Percentiles rank a stretch among this genome's conserved stretches.
phyloP scores from a whole-genome alignment of 805 yeast genomes.

The Jamesozyma lodderae region DNA sequence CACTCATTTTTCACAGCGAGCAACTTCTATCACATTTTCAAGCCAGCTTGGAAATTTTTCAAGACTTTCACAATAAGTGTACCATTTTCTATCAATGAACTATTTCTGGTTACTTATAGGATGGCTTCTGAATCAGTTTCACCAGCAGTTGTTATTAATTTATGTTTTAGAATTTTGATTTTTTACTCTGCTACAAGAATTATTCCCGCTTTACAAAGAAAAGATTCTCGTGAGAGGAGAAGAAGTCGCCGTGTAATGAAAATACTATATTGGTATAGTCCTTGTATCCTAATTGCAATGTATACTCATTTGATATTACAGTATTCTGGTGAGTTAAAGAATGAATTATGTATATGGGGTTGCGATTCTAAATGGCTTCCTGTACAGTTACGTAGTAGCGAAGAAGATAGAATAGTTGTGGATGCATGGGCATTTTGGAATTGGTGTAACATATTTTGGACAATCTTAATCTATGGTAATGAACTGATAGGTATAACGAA shows the following conservation, averaged over 20 bases:
- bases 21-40: conserved; percentile 11
- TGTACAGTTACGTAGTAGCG: conserved; percentile 3
- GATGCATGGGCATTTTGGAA: conserved; percentile 96
- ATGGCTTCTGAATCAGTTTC: conserved; percentile 58
- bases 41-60: conserved; percentile 24
- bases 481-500: conserved; percentile 44
- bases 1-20: conserved; percentile 1
- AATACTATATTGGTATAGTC: conserved; percentile 78
- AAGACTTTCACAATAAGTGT: conserved; percentile 26
- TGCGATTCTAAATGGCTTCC: conserved; percentile 28
- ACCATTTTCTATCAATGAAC: conserved; percentile 26
- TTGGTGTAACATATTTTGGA: conserved; percentile 83
- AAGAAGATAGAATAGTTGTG: conserved; percentile 24
- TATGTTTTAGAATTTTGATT: conserved; percentile 78
- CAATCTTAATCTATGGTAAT: conserved; percentile 67
- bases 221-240: conserved; percentile 18
- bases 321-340: conserved; percentile 66
- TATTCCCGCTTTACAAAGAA: conserved; percentile 61
- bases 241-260: conserved; percentile 34
- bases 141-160: conserved; percentile 68
- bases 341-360: conserved; percentile 51
- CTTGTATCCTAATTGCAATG: conserved; percentile 88
- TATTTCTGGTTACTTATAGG: conserved; percentile 28
- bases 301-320: conserved; percentile 91
- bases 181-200: conserved; percentile 90